A percentile compares a stretch with the other conserved stretches of the same genome.
phyloP scores from a whole-genome alignment of 352 stramenopile genomes.

The Phytophthora boehmeriae region DNA sequence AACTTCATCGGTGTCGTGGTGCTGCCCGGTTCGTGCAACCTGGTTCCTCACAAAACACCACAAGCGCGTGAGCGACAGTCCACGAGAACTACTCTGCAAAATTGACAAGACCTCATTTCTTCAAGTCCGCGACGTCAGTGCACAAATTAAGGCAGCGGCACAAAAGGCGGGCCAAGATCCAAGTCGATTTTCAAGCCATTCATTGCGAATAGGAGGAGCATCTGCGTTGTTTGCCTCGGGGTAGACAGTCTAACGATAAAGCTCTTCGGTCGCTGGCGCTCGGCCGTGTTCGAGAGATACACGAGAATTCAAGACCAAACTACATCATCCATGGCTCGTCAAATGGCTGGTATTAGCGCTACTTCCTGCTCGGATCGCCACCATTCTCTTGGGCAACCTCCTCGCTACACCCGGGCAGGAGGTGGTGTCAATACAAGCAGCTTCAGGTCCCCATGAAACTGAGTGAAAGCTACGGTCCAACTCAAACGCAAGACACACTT shows the following conservation, averaged over 20 bases:
- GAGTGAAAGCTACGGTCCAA: no score
- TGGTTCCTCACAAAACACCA: slow-evolving; percentile 15
- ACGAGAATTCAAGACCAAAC: slow-evolving; percentile 10
- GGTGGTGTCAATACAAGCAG: no score
- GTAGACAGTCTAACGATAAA: slow-evolving; percentile 20
- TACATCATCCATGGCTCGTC: neutral
- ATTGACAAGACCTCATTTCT: neutral
- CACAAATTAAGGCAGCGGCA: slow-evolving; percentile 8
- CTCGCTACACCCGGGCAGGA: no score
- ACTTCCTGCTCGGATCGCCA: no score
- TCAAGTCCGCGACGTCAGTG: slow-evolving; percentile 1
- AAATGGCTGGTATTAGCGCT: no score
- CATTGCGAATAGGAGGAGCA: slow-evolving; percentile 8
- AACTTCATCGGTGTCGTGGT: slow-evolving; percentile 5
- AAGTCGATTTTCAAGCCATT: slow-evolving; percentile 1
- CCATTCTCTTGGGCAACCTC: no score
- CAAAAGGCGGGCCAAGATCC: neutral
- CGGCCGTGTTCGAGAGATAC: slow-evolving; percentile 10
- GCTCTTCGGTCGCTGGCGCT: slow-evolving; percentile 16
- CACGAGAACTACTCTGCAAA: slow-evolving; percentile 19
- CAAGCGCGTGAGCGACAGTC: neutral
- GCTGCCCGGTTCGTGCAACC: slow-evolving; percentile 7
- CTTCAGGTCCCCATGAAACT: no score
- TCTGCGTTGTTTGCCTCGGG: slow-evolving; percentile 12
- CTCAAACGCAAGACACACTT: no score